Evolutionary conservation across 495 filamentous ascomycete genomes (phyloP).

Genomic region (Entonaema liquescens): DNA sequence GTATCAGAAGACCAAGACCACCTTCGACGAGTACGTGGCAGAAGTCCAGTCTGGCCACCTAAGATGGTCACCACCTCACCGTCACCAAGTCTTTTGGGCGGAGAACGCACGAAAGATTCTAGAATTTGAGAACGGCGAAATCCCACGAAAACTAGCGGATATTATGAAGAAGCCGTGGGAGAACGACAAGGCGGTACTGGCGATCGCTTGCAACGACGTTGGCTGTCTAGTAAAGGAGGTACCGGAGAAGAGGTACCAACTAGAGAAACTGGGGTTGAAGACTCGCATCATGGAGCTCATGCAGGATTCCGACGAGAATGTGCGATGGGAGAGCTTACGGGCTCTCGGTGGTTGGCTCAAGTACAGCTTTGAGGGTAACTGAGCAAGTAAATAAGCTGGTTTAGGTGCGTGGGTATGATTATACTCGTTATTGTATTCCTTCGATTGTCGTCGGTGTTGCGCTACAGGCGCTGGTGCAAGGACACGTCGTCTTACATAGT

Average conservation of each 20-base stretch:
- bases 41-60: conserved; percentile 90
- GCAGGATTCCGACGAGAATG: conserved; percentile 85
- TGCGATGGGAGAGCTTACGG: conserved; percentile 93
- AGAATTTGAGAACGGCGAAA: conserved; percentile 79
- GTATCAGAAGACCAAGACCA: conserved; percentile 96
- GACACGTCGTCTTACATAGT: conserved; percentile 34
- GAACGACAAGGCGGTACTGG: conserved; percentile 92
- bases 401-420: conserved; percentile 5
- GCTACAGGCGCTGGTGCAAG: conserved; percentile 19
- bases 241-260: conserved; percentile 79
- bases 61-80: conserved; percentile 94
- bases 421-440: conserved; percentile 33
- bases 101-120: conserved; percentile 95
- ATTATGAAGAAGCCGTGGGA: conserved; percentile 89
- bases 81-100: conserved; percentile 88
- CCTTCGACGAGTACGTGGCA: conserved; percentile 92
- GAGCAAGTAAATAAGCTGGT: conserved; percentile 1
- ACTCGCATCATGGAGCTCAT: conserved; percentile 94
- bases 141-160: conserved; percentile 84
- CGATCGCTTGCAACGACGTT: conserved; percentile 95
- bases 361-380: conserved; percentile 80
- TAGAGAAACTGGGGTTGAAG: conserved; percentile 94
- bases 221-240: conserved; percentile 89
- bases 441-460: conserved; percentile 17
- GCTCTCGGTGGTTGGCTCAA: conserved; percentile 94